A percentile compares a stretch with the other conserved stretches of the same genome.
Evolutionary conservation across 2,329 filamentous ascomycete species (phyloP).

Genomic region (Lizonia empirigonia): DNA sequence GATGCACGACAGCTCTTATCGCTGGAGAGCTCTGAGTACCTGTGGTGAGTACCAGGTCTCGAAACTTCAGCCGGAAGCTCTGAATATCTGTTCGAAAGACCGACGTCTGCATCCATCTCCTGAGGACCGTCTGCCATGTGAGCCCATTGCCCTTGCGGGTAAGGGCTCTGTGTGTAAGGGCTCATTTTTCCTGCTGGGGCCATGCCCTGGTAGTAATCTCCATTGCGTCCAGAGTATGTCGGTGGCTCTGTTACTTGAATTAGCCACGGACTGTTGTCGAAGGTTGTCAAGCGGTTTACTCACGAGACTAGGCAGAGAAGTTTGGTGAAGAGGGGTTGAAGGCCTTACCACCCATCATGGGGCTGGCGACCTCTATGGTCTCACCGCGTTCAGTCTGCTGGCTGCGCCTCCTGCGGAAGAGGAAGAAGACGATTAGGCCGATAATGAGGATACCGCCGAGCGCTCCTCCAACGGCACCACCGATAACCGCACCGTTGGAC

Average conservation of each 20-base stretch:
- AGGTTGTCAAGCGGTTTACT: neutral
- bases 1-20: conserved; percentile 27
- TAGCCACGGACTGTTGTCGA: neutral
- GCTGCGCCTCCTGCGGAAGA: conserved; percentile 25
- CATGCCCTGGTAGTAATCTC: conserved; percentile 22
- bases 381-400: neutral
- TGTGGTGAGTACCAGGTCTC: conserved; percentile 10
- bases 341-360: conserved; percentile 24
- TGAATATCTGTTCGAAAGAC: conserved; percentile 20
- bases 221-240: conserved; percentile 30
- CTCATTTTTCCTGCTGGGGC: conserved; percentile 17
- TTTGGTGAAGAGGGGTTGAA: conserved; percentile 16
- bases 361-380: conserved; percentile 5
- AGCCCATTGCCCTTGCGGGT: conserved; percentile 24
- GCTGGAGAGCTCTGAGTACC: conserved; percentile 31
- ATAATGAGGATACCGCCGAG: conserved; percentile 32
- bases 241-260: conserved; percentile 29
- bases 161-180: conserved; percentile 12
- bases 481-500: conserved; percentile 33
- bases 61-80: conserved; percentile 32
- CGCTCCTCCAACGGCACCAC: conserved; percentile 38
- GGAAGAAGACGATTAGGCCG: conserved; percentile 30
- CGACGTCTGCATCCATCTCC: conserved; percentile 26
- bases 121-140: conserved; percentile 21
- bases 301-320: conserved; percentile 32